Evolutionary conservation across 345 rosid species (phyloP).

Genomic region (Trapa bicornis): DNA sequence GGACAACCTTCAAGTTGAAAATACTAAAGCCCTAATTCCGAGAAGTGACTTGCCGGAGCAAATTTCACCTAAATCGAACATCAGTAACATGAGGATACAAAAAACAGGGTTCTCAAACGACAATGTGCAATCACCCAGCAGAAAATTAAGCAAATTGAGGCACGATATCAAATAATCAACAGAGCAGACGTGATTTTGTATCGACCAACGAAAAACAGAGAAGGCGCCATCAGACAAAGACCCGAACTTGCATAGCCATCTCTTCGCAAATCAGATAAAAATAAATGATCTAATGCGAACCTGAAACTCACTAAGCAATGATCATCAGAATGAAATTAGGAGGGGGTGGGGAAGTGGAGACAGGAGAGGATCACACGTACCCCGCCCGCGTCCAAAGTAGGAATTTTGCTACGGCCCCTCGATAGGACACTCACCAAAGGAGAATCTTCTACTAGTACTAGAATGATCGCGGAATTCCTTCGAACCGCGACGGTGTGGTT

Average conservation of each 20-base stretch:
- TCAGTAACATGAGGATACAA: neutral
- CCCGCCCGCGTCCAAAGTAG: neutral
- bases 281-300: neutral
- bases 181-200: neutral
- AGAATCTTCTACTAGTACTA: neutral
- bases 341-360: neutral
- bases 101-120: neutral
- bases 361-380: neutral
- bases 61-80: slow-evolving; percentile 4
- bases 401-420: neutral
- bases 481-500: neutral
- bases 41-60: neutral
- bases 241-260: neutral
- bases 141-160: neutral
- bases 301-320: neutral
- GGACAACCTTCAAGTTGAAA: neutral
- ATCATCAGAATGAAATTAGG: neutral
- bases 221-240: neutral
- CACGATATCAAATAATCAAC: neutral
- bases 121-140: slow-evolving; percentile 1
- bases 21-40: slow-evolving; percentile 1
- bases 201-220: no score
- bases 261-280: neutral
- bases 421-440: neutral
- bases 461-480: neutral